A percentile compares a stretch with the other conserved stretches of the same genome.
Conservation (phyloP, 352 stramenopile species). For the Bremia lactucae region DNA sequence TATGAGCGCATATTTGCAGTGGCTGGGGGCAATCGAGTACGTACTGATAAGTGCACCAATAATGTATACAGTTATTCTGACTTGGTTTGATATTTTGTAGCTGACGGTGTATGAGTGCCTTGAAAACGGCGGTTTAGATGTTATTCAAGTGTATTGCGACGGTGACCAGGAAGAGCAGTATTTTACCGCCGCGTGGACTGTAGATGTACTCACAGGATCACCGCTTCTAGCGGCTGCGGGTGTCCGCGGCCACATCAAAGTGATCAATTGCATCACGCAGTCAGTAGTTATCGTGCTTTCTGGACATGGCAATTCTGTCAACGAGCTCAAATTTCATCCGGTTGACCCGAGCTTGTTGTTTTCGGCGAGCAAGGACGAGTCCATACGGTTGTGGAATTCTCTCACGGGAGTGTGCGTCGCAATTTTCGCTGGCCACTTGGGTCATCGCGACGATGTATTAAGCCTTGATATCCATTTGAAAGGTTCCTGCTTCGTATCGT, state of each 20-base stretch:
- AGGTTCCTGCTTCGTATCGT: conserved; percentile 81
- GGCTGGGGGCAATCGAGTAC: conserved; percentile 57
- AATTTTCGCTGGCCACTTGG: conserved; percentile 88
- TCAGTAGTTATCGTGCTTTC: conserved; percentile 68
- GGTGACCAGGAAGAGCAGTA: conserved; percentile 73
- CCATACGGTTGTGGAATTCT: conserved; percentile 89
- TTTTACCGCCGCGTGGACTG: conserved; percentile 68
- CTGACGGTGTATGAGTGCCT: conserved; percentile 72
- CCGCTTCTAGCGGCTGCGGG: conserved; percentile 64
- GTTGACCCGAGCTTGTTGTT: conserved; percentile 83
- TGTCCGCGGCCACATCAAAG: conserved; percentile 69
- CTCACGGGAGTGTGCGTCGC: conserved; percentile 77
- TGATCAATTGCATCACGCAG: conserved; percentile 75
- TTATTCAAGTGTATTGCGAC: conserved; percentile 72
- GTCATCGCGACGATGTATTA: conserved; percentile 85
- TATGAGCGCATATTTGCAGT: conserved; percentile 70
- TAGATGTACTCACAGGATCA: conserved; percentile 54
- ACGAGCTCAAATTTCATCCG: conserved; percentile 88
- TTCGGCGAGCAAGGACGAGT: conserved; percentile 89
- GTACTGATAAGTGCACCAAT: conserved; percentile 1
- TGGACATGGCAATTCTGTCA: conserved; percentile 88
- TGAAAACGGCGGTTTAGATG: conserved; percentile 57
- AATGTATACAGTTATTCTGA: background rate
- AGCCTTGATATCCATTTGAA: conserved; percentile 84
- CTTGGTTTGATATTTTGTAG: conserved; percentile 11